These are phyloP conservation scores for Patellaria atrata DNA, from an alignment of 495 filamentous ascomycete species.

Conservation along the genomic window DNA sequence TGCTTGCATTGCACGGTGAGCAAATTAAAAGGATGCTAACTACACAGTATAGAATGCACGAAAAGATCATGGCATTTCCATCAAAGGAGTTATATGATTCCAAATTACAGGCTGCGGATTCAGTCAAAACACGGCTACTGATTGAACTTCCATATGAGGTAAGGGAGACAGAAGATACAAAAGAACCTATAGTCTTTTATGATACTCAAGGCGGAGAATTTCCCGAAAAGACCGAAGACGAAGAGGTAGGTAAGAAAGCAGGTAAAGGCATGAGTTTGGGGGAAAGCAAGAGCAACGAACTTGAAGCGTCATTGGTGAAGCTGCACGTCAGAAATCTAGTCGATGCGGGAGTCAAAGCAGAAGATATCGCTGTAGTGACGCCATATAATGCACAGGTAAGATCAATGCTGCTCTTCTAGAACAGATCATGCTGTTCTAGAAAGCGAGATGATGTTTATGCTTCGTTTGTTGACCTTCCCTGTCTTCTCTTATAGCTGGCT, in stretches of 20 bases:
- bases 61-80: slow-evolving; percentile 86
- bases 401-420: slow-evolving; percentile 2
- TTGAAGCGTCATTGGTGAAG: slow-evolving; percentile 70
- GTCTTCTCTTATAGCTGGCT: slow-evolving; percentile 38
- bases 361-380: slow-evolving; percentile 86
- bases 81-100: slow-evolving; percentile 77
- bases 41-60: slow-evolving; percentile 99
- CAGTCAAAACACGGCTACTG: slow-evolving; percentile 59
- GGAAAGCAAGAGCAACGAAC: slow-evolving; percentile 88
- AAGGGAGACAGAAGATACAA: slow-evolving; percentile 71
- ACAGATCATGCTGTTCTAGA: background rate
- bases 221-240: slow-evolving; percentile 44
- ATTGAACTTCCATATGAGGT: slow-evolving; percentile 68
- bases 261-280: slow-evolving; percentile 40
- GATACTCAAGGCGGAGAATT: slow-evolving; percentile 95
- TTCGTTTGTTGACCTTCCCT: background rate
- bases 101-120: slow-evolving; percentile 62
- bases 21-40: slow-evolving; percentile 86
- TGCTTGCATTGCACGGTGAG: slow-evolving; percentile 68
- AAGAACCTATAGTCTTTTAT: slow-evolving; percentile 77
- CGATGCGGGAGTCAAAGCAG: slow-evolving; percentile 58
- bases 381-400: slow-evolving; percentile 87
- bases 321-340: slow-evolving; percentile 61
- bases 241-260: slow-evolving; percentile 36
- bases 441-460: slow-evolving; percentile 5